phyloP scores from a whole-genome alignment of 1,284 basidiomycete genomes.

The Wolfiporia cocos region DNA sequence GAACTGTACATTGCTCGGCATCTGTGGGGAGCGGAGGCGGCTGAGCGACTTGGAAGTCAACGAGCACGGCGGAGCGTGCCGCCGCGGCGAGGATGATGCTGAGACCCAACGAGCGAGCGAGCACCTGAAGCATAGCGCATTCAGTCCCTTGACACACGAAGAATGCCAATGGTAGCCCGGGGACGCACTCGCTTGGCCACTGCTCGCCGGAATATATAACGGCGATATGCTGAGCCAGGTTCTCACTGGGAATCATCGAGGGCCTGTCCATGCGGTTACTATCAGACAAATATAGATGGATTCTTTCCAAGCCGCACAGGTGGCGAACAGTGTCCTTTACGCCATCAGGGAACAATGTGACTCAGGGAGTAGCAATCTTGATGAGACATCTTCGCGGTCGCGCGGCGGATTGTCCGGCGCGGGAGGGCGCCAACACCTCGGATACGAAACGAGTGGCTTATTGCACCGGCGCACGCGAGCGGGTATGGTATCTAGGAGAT shows the following conservation, averaged over 20 bases:
- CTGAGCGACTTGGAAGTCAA: conserved; percentile 70
- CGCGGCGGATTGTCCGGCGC: too few species aligned
- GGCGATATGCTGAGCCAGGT: background rate
- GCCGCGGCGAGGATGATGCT: conserved; percentile 12
- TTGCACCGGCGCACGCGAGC: too few species aligned
- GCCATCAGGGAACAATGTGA: too few species aligned
- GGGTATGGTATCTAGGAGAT: background rate
- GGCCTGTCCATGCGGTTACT: conserved; percentile 1
- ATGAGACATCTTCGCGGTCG: too few species aligned
- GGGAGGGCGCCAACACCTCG: too few species aligned
- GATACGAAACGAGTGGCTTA: too few species aligned
- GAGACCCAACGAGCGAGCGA: conserved; percentile 11
- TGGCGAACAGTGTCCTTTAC: too few species aligned
- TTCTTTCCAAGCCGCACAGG: too few species aligned
- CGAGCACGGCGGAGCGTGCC: conserved; percentile 39
- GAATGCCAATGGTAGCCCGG: background rate
- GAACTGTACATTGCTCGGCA: conserved; percentile 54
- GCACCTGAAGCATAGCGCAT: conserved; percentile 9
- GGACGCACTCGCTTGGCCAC: background rate
- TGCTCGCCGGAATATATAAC: background rate
- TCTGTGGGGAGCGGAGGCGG: conserved; percentile 57
- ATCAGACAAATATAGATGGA: too few species aligned
- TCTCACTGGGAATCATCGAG: conserved; percentile 5
- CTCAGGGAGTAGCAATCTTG: too few species aligned
- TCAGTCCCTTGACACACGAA: background rate